These are phyloP conservation scores for Aspergillus diversus DNA, from an alignment of 495 filamentous ascomycete genomes.

Conservation along the genomic window DNA sequence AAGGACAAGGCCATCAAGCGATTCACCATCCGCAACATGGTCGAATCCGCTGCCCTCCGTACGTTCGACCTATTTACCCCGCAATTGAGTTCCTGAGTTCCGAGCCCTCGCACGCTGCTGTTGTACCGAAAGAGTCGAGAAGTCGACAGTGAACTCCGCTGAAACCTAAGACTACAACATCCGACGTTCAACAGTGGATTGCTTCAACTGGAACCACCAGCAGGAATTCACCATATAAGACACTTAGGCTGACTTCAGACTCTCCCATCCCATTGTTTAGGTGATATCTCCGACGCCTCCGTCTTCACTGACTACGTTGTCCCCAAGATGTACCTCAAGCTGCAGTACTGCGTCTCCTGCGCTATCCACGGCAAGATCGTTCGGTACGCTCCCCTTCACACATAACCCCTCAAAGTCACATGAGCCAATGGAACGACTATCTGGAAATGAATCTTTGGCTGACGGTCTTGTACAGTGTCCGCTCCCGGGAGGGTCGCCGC, in stretches of 20 bases:
- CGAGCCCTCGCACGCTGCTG: slow-evolving; percentile 25
- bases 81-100: slow-evolving; percentile 10
- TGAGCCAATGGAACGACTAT: not conserved
- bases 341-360: slow-evolving; percentile 99
- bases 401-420: not conserved
- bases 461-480: slow-evolving; percentile 68
- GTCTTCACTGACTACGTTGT: slow-evolving; percentile 99
- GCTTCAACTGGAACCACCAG: no score
- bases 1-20: slow-evolving; percentile 99
- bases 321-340: slow-evolving; percentile 99
- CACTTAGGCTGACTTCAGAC: slow-evolving; percentile 19
- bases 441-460: slow-evolving; percentile 16
- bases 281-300: slow-evolving; percentile 99
- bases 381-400: slow-evolving; percentile 67
- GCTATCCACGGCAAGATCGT: slow-evolving; percentile 99
- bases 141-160: not conserved
- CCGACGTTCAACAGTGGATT: slow-evolving; percentile 1
- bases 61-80: slow-evolving; percentile 54
- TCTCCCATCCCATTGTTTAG: slow-evolving; percentile 47
- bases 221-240: not conserved
- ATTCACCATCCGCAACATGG: slow-evolving; percentile 99
- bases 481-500: slow-evolving; percentile 93
- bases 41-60: slow-evolving; percentile 99
- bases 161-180: not conserved
- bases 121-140: slow-evolving; percentile 18